Evolutionary conservation across 1,139 yeast species (phyloP).

Genomic region (Kodamaea anthophila): DNA sequence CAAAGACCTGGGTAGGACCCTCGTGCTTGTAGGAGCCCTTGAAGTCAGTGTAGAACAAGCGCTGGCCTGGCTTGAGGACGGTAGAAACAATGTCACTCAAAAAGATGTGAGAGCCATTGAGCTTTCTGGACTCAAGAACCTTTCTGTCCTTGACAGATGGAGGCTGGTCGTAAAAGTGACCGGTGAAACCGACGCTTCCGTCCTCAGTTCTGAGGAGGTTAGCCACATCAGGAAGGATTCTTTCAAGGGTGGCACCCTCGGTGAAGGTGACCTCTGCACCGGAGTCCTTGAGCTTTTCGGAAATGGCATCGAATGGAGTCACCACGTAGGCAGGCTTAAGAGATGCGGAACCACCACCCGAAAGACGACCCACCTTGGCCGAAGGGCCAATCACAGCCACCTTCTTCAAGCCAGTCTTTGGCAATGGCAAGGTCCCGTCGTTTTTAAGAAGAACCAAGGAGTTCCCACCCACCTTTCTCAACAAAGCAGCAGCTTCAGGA

Average conservation of each 20-base stretch:
- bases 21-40: constrained; percentile 40
- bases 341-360: constrained; percentile 37
- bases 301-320: constrained; percentile 30
- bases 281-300: constrained; percentile 19
- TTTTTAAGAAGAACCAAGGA: constrained; percentile 18
- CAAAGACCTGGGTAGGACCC: constrained; percentile 37
- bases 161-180: constrained; percentile 32
- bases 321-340: constrained; percentile 25
- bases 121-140: constrained; percentile 5
- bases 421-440: constrained; percentile 14
- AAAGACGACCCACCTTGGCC: constrained; percentile 26
- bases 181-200: constrained; percentile 37
- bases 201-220: constrained; percentile 13
- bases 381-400: constrained; percentile 36
- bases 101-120: constrained; percentile 6
- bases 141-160: constrained; percentile 18
- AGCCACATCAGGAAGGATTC: constrained; percentile 26
- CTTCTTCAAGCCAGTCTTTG: constrained; percentile 5
- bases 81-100: constrained; percentile 8
- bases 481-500: constrained; percentile 12
- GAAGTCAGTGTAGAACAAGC: constrained; percentile 33
- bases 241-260: constrained; percentile 29
- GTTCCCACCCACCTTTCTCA: constrained; percentile 16
- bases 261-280: constrained; percentile 18
- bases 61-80: constrained; percentile 3